Percentiles rank a stretch among this genome's conserved stretches.
Evolutionary conservation across 2,329 filamentous ascomycete species (phyloP).

Genomic region (Chaetomiaceae sp.): DNA sequence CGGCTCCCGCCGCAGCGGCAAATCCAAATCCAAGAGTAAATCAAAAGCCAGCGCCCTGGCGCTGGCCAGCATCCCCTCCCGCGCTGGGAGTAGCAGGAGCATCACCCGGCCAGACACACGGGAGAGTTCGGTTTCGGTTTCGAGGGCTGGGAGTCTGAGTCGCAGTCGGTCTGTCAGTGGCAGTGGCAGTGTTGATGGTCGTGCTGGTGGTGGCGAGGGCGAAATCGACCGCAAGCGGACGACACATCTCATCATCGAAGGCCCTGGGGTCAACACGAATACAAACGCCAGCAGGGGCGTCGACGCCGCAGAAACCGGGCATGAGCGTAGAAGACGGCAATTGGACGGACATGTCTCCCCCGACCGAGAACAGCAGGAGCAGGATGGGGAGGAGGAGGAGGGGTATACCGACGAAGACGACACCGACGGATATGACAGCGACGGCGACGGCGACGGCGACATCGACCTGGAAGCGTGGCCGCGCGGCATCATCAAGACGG

Average conservation of each 20-base stretch:
- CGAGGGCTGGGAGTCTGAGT: no score
- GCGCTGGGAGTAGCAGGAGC: constrained; percentile 18
- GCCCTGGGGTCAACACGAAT: constrained; percentile 20
- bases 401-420: not conserved
- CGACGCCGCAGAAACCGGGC: no score
- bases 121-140: constrained; percentile 1
- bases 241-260: constrained; percentile 26
- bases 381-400: not conserved
- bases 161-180: no score
- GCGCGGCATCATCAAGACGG: constrained; percentile 36
- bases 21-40: no score
- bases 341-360: no score
- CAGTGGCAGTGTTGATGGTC: not conserved
- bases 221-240: constrained; percentile 5
- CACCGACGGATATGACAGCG: not conserved
- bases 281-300: constrained; percentile 10
- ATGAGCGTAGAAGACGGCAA: not conserved
- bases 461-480: constrained; percentile 30
- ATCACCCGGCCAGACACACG: constrained; percentile 12
- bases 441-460: constrained; percentile 10
- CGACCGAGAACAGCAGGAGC: not conserved
- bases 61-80: not conserved
- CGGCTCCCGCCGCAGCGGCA: not conserved
- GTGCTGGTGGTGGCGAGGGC: not conserved
- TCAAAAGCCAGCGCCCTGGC: not conserved